Base-by-base conservation (phyloP, 2,329 filamentous ascomycete genomes). In the Alternaria sp. region DNA sequence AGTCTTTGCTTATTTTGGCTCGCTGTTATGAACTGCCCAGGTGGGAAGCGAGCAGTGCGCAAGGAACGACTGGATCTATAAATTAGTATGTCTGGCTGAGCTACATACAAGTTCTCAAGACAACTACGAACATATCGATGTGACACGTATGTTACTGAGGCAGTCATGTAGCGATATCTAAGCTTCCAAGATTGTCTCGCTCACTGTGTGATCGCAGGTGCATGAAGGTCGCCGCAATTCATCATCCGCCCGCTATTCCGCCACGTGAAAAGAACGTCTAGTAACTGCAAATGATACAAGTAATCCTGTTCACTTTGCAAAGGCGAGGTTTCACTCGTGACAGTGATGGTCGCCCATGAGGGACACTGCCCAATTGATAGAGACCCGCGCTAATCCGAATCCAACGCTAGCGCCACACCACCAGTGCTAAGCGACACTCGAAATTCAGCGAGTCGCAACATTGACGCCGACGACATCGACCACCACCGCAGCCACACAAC, bases 401-500 rank as follows among this genome's bases (percentile, higher is more conserved):
- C 2, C 33, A 8, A 37, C 15, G 44, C 33, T 63, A 63, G 60
- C 30, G 60, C 49, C 49, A 26, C 59, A 63, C 60, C 46, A 49
- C 23, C 49, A 53, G 20, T 53, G 28, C 30, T 60, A 64, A 61
- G 62, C 61, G 61, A 56, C 54, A 26, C 46, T 66, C 68, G 66
- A 72, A 67, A 69, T 66, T 67, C 65, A 69, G 57, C 60, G 60
- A 62, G 45, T 44, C 65, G 51, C 64, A 59, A 55, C 50, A 37
- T 47, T 47, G 55, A 54, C 55, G 60, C 55, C 64, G 67, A 64
- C 64, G 62, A 63, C 64, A 67, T 68, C 71, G 68, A 73, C 71
- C 69, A 67, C 74, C 71, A 65, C 67, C 64, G 64, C 72, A 72
- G 69, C 72, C 66, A 65, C 68, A 61, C 60, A 72, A 57, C 68